Conservation (phyloP, 345 rosid genomes). For the Salix purpurea region DNA sequence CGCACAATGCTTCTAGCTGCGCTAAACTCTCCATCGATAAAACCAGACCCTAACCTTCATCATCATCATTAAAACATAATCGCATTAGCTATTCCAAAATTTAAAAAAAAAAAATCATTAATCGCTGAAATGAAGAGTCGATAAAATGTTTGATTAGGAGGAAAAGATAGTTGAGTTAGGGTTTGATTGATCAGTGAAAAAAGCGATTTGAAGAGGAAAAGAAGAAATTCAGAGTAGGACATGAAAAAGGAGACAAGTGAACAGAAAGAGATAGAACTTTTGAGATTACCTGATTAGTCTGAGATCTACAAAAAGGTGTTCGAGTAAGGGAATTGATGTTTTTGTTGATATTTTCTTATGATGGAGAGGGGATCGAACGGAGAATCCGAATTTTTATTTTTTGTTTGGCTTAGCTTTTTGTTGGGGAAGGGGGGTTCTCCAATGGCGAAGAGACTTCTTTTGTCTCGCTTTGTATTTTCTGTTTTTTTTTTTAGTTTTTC, state of each 20-base stretch:
- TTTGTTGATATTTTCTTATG: constrained; percentile 2
- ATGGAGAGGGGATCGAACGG: background rate
- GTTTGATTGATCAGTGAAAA: background rate
- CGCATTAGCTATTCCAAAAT: background rate
- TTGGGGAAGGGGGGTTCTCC: background rate
- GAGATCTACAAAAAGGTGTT: constrained; percentile 24
- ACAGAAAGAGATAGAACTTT: background rate
- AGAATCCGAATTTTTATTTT: background rate
- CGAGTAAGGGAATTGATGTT: background rate
- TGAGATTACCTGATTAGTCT: constrained; percentile 18
- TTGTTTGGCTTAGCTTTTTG: background rate
- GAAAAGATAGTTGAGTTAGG: background rate
- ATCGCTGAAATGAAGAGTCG: background rate
- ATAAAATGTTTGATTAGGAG: background rate
- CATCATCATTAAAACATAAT: background rate
- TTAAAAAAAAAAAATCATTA: background rate
- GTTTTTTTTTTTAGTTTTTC: background rate
- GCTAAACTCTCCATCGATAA: constrained; percentile 91
- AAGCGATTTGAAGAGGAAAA: background rate
- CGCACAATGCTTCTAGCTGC: constrained; percentile 93
- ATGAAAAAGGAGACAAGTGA: background rate
- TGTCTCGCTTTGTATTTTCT: background rate
- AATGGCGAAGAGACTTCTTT: background rate
- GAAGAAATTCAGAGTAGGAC: background rate
- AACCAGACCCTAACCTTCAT: background rate